Percentiles rank a stretch among this genome's conserved stretches.
Evolutionary conservation across 139 green algal genomes (phyloP).

Genomic region (Chlorella sp.): DNA sequence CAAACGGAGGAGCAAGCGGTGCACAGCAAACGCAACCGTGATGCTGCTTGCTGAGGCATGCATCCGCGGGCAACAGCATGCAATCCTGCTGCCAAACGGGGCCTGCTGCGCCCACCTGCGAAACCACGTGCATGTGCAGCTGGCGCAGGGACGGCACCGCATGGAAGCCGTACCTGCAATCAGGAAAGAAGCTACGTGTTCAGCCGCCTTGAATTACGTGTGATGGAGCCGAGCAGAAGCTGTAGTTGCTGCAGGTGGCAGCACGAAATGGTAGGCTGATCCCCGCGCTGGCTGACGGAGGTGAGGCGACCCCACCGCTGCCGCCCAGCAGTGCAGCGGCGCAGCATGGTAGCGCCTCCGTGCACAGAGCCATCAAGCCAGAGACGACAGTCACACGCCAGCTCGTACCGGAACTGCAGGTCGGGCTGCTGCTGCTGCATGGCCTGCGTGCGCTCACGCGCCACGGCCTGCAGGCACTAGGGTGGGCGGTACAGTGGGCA

Average conservation of each 20-base stretch:
- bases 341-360: too few species aligned
- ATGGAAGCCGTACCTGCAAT: conserved; percentile 77
- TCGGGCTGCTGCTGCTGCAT: not conserved
- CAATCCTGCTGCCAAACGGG: not conserved
- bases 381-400: too few species aligned
- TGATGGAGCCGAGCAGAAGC: too few species aligned
- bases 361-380: too few species aligned
- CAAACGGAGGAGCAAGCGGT: not conserved
- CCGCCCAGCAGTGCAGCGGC: too few species aligned
- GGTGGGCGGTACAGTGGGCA: too few species aligned
- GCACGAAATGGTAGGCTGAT: too few species aligned
- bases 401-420: conserved; percentile 1
- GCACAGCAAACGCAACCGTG: not conserved
- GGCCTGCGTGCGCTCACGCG: not conserved
- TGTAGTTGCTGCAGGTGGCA: too few species aligned
- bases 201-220: too few species aligned
- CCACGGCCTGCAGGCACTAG: conserved; percentile 12
- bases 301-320: too few species aligned
- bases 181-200: too few species aligned
- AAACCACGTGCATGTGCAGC: conserved; percentile 91
- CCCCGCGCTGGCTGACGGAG: too few species aligned
- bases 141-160: conserved; percentile 79
- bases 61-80: not conserved
- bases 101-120: conserved; percentile 46
- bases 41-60: not conserved